These are phyloP conservation scores for Aspergillus homomorphus DNA, from an alignment of 495 filamentous ascomycete genomes.

Conservation along the genomic window DNA sequence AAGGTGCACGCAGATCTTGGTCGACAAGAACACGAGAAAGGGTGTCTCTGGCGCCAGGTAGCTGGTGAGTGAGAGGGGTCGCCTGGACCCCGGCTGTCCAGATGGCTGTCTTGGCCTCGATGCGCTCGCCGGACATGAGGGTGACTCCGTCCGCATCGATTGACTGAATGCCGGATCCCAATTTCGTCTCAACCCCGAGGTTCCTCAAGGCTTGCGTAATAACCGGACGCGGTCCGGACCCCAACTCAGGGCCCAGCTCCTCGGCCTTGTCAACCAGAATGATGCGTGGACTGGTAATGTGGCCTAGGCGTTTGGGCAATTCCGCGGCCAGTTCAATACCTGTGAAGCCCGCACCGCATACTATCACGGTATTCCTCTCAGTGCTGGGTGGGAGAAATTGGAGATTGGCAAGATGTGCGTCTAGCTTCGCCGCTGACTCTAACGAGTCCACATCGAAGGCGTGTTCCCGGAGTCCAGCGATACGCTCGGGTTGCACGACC, in stretches of 20 bases:
- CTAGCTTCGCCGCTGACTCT: conserved; percentile 15
- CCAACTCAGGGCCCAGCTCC: conserved; percentile 19
- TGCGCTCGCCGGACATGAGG: conserved; percentile 21
- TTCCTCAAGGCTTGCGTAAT: conserved; percentile 19
- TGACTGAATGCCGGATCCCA: conserved; percentile 15
- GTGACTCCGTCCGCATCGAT: conserved; percentile 16
- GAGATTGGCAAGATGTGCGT: conserved; percentile 17
- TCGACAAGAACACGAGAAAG: conserved; percentile 17
- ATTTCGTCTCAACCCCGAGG: conserved; percentile 17
- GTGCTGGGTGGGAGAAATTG: conserved; percentile 12
- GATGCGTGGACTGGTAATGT: conserved; percentile 11
- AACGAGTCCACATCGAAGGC: conserved; percentile 32
- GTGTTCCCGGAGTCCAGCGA: conserved; percentile 25
- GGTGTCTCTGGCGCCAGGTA: conserved; percentile 14
- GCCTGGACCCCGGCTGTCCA: conserved; percentile 25
- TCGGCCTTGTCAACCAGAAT: conserved; percentile 18
- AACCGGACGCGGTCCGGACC: conserved; percentile 16
- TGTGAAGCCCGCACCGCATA: conserved; percentile 26
- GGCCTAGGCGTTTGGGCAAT: conserved; percentile 16
- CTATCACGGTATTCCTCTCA: conserved; percentile 18
- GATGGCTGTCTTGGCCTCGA: conserved; percentile 20
- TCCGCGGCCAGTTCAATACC: conserved; percentile 25
- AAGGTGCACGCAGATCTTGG: conserved; percentile 18
- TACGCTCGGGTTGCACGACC: conserved; percentile 22
- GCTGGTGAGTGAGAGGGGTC: conserved; percentile 20